A percentile compares a stretch with the other conserved stretches of the same genome.
Evolutionary conservation across 2,329 filamentous ascomycete genomes (phyloP).

Genomic region (Keithomyces neogunnii): DNA sequence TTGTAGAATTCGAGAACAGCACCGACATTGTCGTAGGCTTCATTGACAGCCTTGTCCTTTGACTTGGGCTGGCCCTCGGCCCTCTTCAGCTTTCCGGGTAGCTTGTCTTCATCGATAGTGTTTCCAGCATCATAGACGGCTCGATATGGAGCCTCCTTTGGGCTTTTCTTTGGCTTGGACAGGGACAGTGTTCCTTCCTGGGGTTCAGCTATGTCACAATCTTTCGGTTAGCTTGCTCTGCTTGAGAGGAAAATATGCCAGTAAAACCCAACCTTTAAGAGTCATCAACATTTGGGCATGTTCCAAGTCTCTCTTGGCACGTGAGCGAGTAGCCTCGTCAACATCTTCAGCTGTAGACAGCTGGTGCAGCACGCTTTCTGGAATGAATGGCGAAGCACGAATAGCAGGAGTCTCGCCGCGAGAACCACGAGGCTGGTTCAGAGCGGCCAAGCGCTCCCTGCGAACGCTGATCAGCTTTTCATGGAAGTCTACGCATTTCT

Average conservation of each 20-base stretch:
- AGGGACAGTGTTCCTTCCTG: neutral
- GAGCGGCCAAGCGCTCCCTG: constrained; percentile 24
- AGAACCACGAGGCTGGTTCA: constrained; percentile 22
- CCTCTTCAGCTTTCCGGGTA: constrained; percentile 35
- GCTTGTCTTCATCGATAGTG: constrained; percentile 22
- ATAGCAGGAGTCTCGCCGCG: constrained; percentile 8
- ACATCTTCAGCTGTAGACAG: constrained; percentile 28
- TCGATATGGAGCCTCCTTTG: constrained; percentile 26
- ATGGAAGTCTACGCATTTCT: constrained; percentile 24
- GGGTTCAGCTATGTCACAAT: constrained; percentile 11
- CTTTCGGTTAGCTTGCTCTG: neutral
- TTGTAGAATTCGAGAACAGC: constrained; percentile 41
- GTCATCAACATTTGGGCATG: constrained; percentile 25
- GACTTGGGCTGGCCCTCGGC: constrained; percentile 31
- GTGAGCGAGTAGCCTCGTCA: constrained; percentile 27
- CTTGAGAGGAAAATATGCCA: neutral
- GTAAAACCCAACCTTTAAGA: constrained; percentile 12
- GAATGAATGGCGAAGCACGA: constrained; percentile 25
- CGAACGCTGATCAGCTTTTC: constrained; percentile 22
- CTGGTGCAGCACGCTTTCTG: constrained; percentile 28
- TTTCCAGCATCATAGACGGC: constrained; percentile 36
- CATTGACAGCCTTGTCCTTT: constrained; percentile 35
- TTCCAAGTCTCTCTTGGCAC: constrained; percentile 29
- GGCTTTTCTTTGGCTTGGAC: constrained; percentile 7
- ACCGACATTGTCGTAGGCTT: constrained; percentile 42